Evolutionary conservation across 2,329 filamentous ascomycete genomes (phyloP), one percentile per base, ranked within the genome.

Genomic region (Pezicula rhizophila): DNA sequence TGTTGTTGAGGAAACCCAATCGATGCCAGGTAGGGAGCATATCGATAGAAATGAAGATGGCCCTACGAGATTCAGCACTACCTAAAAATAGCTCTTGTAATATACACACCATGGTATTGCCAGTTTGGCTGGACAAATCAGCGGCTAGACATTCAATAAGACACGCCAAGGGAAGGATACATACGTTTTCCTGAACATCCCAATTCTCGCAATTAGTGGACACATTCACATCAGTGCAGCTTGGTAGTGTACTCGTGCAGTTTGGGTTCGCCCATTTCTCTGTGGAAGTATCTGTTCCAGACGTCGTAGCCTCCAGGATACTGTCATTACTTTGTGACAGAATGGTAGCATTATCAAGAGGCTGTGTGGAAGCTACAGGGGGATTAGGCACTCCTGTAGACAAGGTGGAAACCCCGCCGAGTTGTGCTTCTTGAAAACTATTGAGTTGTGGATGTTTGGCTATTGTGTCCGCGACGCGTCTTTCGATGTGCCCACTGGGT

Each of bases 1-100:
- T 8, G 46, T 37, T 35, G 23, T 14, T 8, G 39, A 23, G 14
- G 38, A 48, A 18, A 48, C 46, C 46, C 46, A 47, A 10, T 42
- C 33, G 14, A 48, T 35, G 8, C 46, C 46, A 1, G 46, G 39
- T 12, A 17, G 14, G 6, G 46, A 48, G 28, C 38, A 48, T 35
- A 48, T 48, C 10, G 46, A 42, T 26, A 48, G 25, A 11, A 20
- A 48, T 34, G 46, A 48, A 15, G 25, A 14, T 25, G 46, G 46
- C 10, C 46, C 46, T 42, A 28, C 14, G n/a, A 11, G 14, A 23
- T 15, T 44, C 31, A 44, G 42, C 20, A 33, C 10, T n/a, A 2
- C 4, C n/a, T 2, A n/a, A 8, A 2, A 8, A 11, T 5, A 1
- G 25, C 4, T 28, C 7, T 31, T 17, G 2, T 20, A n/a, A 31